Base-by-base conservation (phyloP, 441 rosid genomes). In the Monsonia emarginata region DNA sequence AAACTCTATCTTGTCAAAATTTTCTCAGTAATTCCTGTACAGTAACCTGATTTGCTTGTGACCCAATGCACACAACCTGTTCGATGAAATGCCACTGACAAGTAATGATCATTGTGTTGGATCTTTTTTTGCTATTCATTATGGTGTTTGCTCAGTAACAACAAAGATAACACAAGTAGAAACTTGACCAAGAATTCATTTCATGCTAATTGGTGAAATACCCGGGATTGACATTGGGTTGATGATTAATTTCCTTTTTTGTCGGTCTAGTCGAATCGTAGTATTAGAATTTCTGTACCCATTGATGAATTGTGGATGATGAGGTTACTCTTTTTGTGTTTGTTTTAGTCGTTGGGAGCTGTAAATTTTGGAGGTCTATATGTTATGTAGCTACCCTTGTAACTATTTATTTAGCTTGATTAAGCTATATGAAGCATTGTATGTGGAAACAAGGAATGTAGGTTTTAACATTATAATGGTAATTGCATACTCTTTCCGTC, bases 81-180 rank as follows among this genome's bases (percentile, higher is more conserved):
- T 50, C 13, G 58, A 50, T 50, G 58, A 50, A 21, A 50, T 50
- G 58, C 58, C 58, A 26, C 58, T 50, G 58, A 19, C 58, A 50
- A 22, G 58, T 7, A 9, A 50, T 50, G 24, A 50, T 50, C 58
- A 50, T 50, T 50, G 58, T 50, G 26, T 21, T 44, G 52, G 52
- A 44, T 44, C 9, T n/a, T 0, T 44, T n/a, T 21, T 44, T n/a
- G n/a, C n/a, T 3, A 3, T 40, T 44, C 3, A 14, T 4, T n/a
- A n/a, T 44, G 52, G 18, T 3, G 18, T n/a, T 44, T 32, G 18
- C 3, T 50, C 26, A 50, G 58, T 50, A 50, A 50, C 19, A 50
- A 48, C 0, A 21, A 8, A n/a, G n/a, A n/a, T 50, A 0, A 22
- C 58, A n/a, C 21, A 50, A 50, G 21, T 50, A 50, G 58, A 50